These are phyloP conservation scores for Skeletonema grethae DNA, from an alignment of 108 stramenopile species.

Conservation along the genomic window DNA sequence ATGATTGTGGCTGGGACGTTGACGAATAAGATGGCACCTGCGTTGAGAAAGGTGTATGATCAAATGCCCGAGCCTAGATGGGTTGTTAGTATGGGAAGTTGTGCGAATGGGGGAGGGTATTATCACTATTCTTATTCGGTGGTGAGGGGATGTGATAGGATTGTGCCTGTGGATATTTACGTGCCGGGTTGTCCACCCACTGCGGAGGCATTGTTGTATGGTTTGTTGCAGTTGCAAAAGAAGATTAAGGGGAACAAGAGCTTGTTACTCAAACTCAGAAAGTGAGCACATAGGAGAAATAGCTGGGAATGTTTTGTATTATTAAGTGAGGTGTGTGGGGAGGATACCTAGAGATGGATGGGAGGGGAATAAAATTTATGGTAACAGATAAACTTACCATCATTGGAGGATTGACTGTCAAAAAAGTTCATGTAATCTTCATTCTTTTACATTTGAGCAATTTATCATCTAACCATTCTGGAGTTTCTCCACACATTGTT, in stretches of 20 bases:
- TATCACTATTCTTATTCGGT: conserved; percentile 99
- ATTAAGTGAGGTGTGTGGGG: neutral
- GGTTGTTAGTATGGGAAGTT: conserved; percentile 99
- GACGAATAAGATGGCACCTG: conserved; percentile 99
- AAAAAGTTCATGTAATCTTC: neutral
- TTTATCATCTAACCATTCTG: neutral
- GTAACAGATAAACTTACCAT: neutral
- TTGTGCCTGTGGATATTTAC: conserved; percentile 99
- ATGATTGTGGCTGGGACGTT: conserved; percentile 99
- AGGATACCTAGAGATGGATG: neutral
- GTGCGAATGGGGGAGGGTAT: conserved; percentile 99
- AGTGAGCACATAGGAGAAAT: conserved; percentile 60
- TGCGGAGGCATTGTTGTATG: conserved; percentile 97
- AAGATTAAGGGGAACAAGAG: conserved; percentile 98
- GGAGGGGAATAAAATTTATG: neutral
- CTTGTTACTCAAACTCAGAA: conserved; percentile 91
- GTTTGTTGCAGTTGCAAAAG: conserved; percentile 98
- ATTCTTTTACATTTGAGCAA: neutral
- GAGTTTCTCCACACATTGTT: neutral
- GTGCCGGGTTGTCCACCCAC: conserved; percentile 99
- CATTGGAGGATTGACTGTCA: too few species aligned
- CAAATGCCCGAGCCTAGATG: conserved; percentile 99
- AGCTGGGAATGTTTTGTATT: neutral
- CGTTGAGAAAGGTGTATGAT: conserved; percentile 98
- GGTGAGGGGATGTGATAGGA: conserved; percentile 97